Conservation (phyloP, 805 yeast species). For the Yamadazyma takamatsuzukensis region DNA sequence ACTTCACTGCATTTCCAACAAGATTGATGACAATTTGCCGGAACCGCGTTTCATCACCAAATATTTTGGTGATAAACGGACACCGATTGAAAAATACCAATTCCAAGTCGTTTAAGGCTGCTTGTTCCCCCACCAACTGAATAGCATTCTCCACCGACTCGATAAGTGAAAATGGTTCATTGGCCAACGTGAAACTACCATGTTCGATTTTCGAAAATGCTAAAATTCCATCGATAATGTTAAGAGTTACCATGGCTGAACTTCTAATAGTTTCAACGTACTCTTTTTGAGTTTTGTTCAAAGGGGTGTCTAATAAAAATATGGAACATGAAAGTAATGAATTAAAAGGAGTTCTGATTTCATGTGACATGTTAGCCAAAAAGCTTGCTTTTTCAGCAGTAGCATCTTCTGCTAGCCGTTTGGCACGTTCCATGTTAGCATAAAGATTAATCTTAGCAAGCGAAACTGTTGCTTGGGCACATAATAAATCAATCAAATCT, state of each 20-base stretch:
- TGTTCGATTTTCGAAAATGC: constrained; percentile 55
- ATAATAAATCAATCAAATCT: constrained; percentile 40
- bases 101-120: constrained; percentile 41
- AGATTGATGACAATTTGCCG: constrained; percentile 50
- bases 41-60: constrained; percentile 49
- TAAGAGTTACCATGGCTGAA: constrained; percentile 49
- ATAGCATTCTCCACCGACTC: constrained; percentile 47
- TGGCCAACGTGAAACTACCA: constrained; percentile 46
- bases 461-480: constrained; percentile 52
- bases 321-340: constrained; percentile 47
- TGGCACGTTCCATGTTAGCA: constrained; percentile 43
- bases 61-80: constrained; percentile 32
- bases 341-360: constrained; percentile 54
- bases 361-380: constrained; percentile 54
- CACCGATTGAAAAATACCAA: constrained; percentile 42
- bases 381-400: constrained; percentile 54
- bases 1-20: constrained; percentile 53
- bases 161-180: constrained; percentile 41
- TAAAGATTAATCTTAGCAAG: constrained; percentile 45
- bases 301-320: constrained; percentile 45
- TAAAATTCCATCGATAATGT: constrained; percentile 51
- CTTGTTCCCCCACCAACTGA: constrained; percentile 47
- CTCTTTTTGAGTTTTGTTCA: constrained; percentile 41
- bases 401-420: constrained; percentile 46
- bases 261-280: constrained; percentile 51